phyloP scores from a whole-genome alignment of 2,329 filamentous ascomycete genomes.

The Westerdykella aurantiaca region DNA sequence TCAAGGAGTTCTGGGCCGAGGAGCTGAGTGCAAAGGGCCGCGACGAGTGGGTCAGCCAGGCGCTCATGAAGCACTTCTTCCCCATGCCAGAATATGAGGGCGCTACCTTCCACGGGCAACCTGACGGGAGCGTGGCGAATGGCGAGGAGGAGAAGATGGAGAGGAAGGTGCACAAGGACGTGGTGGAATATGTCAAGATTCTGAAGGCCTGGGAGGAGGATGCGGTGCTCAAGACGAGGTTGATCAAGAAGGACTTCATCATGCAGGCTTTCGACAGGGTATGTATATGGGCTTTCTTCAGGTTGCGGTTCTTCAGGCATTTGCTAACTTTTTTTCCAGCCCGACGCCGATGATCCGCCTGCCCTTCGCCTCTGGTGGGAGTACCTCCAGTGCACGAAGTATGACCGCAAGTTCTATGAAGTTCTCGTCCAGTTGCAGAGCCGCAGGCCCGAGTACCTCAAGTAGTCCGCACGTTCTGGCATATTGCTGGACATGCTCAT shows the following conservation, averaged over 20 bases:
- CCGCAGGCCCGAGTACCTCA: slow-evolving; percentile 3
- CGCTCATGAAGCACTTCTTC: slow-evolving; percentile 40
- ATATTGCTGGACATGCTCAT: background rate
- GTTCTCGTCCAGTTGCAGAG: slow-evolving; percentile 27
- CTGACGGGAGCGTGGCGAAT: slow-evolving; percentile 10
- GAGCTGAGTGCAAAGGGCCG: slow-evolving; percentile 32
- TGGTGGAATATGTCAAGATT: slow-evolving; percentile 31
- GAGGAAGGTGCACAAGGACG: slow-evolving; percentile 22
- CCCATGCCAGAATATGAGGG: slow-evolving; percentile 40
- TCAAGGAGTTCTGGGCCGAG: slow-evolving; percentile 39
- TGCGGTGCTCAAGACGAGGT: slow-evolving; percentile 27
- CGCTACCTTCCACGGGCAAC: slow-evolving; percentile 12
- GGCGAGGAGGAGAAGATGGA: slow-evolving; percentile 16
- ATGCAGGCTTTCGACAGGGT: slow-evolving; percentile 37
- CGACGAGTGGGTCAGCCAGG: slow-evolving; percentile 40
- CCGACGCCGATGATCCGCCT: slow-evolving; percentile 37
- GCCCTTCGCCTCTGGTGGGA: slow-evolving; percentile 45
- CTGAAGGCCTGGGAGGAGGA: slow-evolving; percentile 40
- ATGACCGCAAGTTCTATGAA: slow-evolving; percentile 39
- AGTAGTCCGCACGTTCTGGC: background rate
- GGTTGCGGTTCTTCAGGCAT: background rate
- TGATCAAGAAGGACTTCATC: slow-evolving; percentile 35
- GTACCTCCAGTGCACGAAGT: slow-evolving; percentile 43
- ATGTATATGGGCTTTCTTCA: slow-evolving; percentile 9
- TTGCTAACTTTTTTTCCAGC: slow-evolving; percentile 10